A percentile compares a stretch with the other conserved stretches of the same genome.
Conservation (phyloP, 1,284 basidiomycete genomes). For the Volvariella volvacea region DNA sequence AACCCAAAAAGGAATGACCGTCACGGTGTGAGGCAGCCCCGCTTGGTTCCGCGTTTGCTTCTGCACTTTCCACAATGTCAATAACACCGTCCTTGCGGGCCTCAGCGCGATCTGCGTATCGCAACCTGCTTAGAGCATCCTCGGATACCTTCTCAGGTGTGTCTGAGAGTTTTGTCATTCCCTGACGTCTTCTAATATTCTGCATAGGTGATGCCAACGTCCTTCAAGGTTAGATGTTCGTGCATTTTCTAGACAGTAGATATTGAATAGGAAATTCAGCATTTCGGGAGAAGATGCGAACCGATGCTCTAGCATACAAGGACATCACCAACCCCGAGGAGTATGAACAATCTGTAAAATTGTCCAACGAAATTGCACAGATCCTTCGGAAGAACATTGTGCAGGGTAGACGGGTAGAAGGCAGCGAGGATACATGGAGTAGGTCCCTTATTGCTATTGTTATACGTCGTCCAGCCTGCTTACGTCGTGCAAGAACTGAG, state of each 20-base stretch:
- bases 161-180: slow-evolving; percentile 2
- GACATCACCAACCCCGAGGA: slow-evolving; percentile 34
- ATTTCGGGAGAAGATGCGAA: slow-evolving; percentile 61
- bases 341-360: slow-evolving; percentile 47
- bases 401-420: slow-evolving; percentile 43
- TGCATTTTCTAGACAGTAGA: neutral
- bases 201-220: slow-evolving; percentile 46
- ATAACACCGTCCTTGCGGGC: slow-evolving; percentile 37
- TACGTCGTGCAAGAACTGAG: slow-evolving; percentile 40
- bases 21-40: no score
- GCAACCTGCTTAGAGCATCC: slow-evolving; percentile 59
- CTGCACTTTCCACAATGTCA: slow-evolving; percentile 29
- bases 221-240: slow-evolving; percentile 35
- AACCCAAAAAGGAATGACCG: no score
- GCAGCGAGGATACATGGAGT: slow-evolving; percentile 47
- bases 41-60: slow-evolving; percentile 1
- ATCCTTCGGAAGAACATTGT: slow-evolving; percentile 68
- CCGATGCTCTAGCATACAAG: slow-evolving; percentile 36
- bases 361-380: slow-evolving; percentile 59
- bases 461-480: neutral
- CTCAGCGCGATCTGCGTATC: slow-evolving; percentile 66
- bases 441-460: slow-evolving; percentile 13
- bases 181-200: neutral
- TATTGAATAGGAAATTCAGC: slow-evolving; percentile 29
- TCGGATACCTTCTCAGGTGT: slow-evolving; percentile 58